Percentiles rank a stretch among this genome's conserved stretches.
Conservation (phyloP, 306 rosid species). For the Cucurbita ficifolia region DNA sequence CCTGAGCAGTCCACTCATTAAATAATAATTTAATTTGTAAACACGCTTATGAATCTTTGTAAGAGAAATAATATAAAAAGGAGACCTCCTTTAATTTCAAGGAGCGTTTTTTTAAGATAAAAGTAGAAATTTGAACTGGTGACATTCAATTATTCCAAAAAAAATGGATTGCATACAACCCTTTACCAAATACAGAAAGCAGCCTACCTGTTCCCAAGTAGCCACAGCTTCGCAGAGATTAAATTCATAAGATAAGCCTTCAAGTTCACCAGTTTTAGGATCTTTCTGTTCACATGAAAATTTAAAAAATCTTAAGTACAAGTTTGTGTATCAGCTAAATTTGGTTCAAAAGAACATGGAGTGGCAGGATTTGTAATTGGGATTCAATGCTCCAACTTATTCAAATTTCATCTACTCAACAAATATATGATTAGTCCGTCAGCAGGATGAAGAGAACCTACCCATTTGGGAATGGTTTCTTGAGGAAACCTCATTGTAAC, state of each 20-base stretch:
- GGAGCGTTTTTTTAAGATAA: not conserved
- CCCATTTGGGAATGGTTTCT: slow-evolving; percentile 92
- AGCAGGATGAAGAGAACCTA: slow-evolving; percentile 17
- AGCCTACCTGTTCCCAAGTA: slow-evolving; percentile 88
- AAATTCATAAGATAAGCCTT: slow-evolving; percentile 69
- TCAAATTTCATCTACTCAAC: not conserved
- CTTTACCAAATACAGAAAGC: not conserved
- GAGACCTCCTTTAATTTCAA: not conserved
- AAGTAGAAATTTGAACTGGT: not conserved
- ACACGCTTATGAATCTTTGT: slow-evolving; percentile 12
- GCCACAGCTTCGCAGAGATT: slow-evolving; percentile 90
- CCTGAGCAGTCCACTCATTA: slow-evolving; percentile 59
- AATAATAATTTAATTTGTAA: slow-evolving; percentile 29
- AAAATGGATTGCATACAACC: not conserved
- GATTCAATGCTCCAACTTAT: not conserved
- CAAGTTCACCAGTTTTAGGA: slow-evolving; percentile 83
- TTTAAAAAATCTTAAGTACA: slow-evolving; percentile 4
- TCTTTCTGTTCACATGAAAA: slow-evolving; percentile 52
- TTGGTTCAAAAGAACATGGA: not conserved
- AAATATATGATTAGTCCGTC: not conserved
- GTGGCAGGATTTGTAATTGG: not conserved
- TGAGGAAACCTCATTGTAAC: slow-evolving; percentile 52
- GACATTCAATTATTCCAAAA: not conserved
- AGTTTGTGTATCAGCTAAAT: not conserved
- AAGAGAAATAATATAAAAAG: not conserved